phyloP scores from a whole-genome alignment of 1,284 basidiomycete species.

The Ustilago shanxiensis region DNA sequence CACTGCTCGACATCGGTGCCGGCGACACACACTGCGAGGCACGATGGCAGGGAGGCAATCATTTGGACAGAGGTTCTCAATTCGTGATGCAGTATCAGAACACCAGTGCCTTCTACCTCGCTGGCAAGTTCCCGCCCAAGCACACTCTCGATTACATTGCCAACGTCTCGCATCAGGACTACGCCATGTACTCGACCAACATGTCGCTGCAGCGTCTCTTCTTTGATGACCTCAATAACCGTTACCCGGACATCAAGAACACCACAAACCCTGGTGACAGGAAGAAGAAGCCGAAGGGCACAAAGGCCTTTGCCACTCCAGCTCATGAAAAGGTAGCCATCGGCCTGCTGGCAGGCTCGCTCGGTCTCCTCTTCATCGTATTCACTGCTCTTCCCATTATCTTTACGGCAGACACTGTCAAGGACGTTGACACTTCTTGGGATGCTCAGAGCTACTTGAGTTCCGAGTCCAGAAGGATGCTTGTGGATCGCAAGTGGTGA shows the following conservation, averaged over 20 bases:
- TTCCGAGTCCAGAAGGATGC: conserved; percentile 46
- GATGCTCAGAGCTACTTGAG: conserved; percentile 51
- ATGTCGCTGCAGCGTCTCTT: conserved; percentile 45
- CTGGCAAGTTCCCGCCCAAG: conserved; percentile 52
- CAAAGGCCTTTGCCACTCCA: conserved; percentile 63
- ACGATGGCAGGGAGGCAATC: conserved; percentile 58
- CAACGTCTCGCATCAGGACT: conserved; percentile 57
- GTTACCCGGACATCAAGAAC: conserved; percentile 48
- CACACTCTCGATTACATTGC: conserved; percentile 51
- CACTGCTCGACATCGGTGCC: conserved; percentile 44
- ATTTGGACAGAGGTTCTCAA: conserved; percentile 56
- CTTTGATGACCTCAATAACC: conserved; percentile 37
- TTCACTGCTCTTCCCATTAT: conserved; percentile 62
- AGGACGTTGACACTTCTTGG: conserved; percentile 38
- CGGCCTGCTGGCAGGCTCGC: conserved; percentile 55
- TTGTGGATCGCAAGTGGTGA: conserved; percentile 54
- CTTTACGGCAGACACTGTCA: conserved; percentile 55
- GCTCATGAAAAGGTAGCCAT: conserved; percentile 61
- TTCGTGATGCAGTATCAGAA: conserved; percentile 54
- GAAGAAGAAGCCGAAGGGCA: conserved; percentile 34
- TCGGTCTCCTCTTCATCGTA: conserved; percentile 46
- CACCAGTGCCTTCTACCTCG: conserved; percentile 25
- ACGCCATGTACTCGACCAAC: conserved; percentile 56
- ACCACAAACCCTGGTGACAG: conserved; percentile 56
- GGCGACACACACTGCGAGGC: conserved; percentile 58